Evolutionary conservation across 108 stramenopile genomes (phyloP).

Genomic region (Chaetoceros muelleri): DNA sequence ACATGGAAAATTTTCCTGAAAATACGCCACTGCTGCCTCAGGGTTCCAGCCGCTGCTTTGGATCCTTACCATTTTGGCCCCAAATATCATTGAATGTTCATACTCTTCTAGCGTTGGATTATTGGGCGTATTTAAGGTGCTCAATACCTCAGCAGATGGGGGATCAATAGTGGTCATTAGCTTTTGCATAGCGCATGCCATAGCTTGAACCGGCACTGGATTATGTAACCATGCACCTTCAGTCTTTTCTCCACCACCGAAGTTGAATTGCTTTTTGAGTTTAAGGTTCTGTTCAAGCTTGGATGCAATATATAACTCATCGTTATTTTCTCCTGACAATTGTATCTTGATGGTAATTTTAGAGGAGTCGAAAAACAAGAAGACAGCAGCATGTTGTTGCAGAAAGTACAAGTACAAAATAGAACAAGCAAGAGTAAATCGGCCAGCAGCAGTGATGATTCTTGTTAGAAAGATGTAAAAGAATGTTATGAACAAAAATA

Average conservation of each 20-base stretch:
- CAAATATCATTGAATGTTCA: constrained; percentile 3
- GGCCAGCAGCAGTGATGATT: too few relatives aligned
- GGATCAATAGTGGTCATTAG: constrained; percentile 5
- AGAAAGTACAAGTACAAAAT: too few relatives aligned
- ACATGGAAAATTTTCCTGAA: constrained; percentile 10
- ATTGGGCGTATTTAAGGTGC: not conserved
- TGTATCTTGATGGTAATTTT: too few relatives aligned
- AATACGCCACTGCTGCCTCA: constrained; percentile 5
- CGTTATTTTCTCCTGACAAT: not conserved
- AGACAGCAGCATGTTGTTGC: too few relatives aligned
- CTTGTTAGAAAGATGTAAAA: too few relatives aligned
- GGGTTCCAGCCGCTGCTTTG: constrained; percentile 1
- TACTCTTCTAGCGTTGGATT: not conserved
- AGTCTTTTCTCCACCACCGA: not conserved
- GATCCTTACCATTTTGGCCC: constrained; percentile 6
- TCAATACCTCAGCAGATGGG: constrained; percentile 3
- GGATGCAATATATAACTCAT: constrained; percentile 3
- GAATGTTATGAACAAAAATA: too few relatives aligned
- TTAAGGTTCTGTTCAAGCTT: not conserved
- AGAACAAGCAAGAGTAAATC: too few relatives aligned
- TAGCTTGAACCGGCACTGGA: not conserved
- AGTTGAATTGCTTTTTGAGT: not conserved
- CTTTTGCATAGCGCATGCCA: constrained; percentile 7
- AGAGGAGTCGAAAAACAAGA: too few relatives aligned
- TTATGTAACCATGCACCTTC: constrained; percentile 1